Base-by-base conservation (phyloP, 163 green algal species). In the Volvox carteri region DNA sequence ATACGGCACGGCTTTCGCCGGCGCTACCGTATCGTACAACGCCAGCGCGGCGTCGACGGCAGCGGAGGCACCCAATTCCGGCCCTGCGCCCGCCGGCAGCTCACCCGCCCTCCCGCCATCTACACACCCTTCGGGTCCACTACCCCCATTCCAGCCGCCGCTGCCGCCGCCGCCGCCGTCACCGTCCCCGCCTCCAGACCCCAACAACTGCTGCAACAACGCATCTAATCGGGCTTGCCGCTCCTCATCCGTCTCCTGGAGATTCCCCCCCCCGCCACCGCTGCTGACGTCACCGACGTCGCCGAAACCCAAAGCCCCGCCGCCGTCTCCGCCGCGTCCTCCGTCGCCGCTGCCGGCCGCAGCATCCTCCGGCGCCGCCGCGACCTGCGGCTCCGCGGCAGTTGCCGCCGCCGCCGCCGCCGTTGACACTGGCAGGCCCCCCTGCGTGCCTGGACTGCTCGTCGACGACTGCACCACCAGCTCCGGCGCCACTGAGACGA, bases 211-310 rank as follows among this genome's bases (percentile, higher is more conserved):
- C 62, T 72, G 46, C 19, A 87, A 25, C 33, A 87, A 23, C 9
- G 46, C 81, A 72, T 87, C 81, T 33, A 87, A 62, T 16, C 65
- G 46, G 14, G 81, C 81, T 35, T 79, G 81, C 48, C 81, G 65
- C 44, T 79, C 46, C 81, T 87, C 81, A 62, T 87, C 81, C 11
- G 65, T 73, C 62, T 79, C 33, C 6, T 65, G 54, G 6, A 11
- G 19, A 23, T 19, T 23, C 25, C 54, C 54, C 19, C 54, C 8
- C 19, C 52, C 41, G 52, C 52, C 28, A 19, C 77, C 5, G 77
- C 19, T 19, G 14, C 33, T 14, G 52, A 16, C 42, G 52, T 4
- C 52, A 25, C 25, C 16, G 54, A 3, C 54, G 21, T 8, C 18
- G 16, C 44, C 73, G 23, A 30, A 11, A n/a, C 35, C 28, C n/a